Conservation (phyloP, 2,329 filamentous ascomycete species). For the Botrytis galanthina region DNA sequence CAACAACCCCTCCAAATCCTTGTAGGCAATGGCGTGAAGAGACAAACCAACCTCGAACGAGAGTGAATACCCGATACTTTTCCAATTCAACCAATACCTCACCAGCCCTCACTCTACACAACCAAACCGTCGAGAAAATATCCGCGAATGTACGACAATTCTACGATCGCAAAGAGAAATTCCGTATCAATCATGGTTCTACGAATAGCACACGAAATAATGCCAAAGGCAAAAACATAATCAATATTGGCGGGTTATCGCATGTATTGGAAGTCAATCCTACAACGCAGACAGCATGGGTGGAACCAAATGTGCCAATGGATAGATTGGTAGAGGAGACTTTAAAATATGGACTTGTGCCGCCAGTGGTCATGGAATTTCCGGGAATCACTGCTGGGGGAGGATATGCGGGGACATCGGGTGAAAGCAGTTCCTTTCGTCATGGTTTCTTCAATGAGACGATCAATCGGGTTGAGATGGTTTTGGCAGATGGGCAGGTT, state of each 20-base stretch:
- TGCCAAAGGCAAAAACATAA: slow-evolving; percentile 41
- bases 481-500: slow-evolving; percentile 57
- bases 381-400: slow-evolving; percentile 68
- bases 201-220: slow-evolving; percentile 52
- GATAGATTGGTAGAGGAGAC: slow-evolving; percentile 60
- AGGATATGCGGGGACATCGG: slow-evolving; percentile 63
- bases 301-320: slow-evolving; percentile 71
- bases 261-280: slow-evolving; percentile 47
- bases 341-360: slow-evolving; percentile 54
- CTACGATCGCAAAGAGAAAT: slow-evolving; percentile 47
- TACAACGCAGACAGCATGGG: slow-evolving; percentile 46
- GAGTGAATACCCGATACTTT: neutral
- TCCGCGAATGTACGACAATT: slow-evolving; percentile 47
- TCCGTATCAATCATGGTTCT: slow-evolving; percentile 56
- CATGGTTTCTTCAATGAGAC: slow-evolving; percentile 66
- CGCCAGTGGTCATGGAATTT: slow-evolving; percentile 68
- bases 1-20: slow-evolving; percentile 5
- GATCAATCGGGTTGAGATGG: slow-evolving; percentile 60
- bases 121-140: slow-evolving; percentile 45
- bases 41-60: neutral
- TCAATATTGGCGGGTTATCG: slow-evolving; percentile 50
- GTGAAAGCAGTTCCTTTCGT: slow-evolving; percentile 65
- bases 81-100: neutral
- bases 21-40: neutral
- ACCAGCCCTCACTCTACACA: slow-evolving; percentile 38